A percentile compares a stretch with the other conserved stretches of the same genome.
phyloP scores from a whole-genome alignment of 2,329 filamentous ascomycete genomes.

The Endothia cerciana region DNA sequence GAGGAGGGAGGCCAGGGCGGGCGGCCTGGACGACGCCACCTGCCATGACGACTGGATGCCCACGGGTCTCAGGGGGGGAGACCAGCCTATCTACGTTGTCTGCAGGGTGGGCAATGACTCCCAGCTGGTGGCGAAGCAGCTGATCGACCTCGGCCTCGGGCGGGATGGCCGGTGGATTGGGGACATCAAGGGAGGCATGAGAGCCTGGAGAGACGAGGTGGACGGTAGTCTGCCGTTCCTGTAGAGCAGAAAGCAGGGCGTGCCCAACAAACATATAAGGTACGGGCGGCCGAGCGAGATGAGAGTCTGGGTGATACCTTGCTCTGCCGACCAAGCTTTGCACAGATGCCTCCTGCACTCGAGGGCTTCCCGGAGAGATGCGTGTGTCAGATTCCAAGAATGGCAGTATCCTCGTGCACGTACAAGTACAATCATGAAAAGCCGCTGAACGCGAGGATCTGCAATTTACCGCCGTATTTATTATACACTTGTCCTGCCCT shows the following conservation, averaged over 20 bases:
- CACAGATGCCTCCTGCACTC: neutral
- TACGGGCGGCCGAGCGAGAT: neutral
- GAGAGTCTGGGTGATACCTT: neutral
- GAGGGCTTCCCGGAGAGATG: constrained; percentile 7
- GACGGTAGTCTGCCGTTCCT: constrained; percentile 62
- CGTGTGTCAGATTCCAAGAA: constrained; percentile 21
- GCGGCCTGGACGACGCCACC: neutral
- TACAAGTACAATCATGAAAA: constrained; percentile 33
- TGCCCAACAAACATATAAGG: neutral
- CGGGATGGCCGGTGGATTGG: constrained; percentile 62
- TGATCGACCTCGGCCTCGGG: constrained; percentile 65
- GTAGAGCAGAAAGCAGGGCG: constrained; percentile 35
- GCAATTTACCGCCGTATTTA: constrained; percentile 11
- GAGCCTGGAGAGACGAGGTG: constrained; percentile 71
- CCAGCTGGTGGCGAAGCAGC: constrained; percentile 67
- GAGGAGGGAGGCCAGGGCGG: constrained; percentile 29
- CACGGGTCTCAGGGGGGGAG: constrained; percentile 37
- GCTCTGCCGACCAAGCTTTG: constrained; percentile 5
- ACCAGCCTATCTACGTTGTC: constrained; percentile 69
- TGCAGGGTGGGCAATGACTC: constrained; percentile 81
- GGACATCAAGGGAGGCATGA: constrained; percentile 73
- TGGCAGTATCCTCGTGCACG: constrained; percentile 12
- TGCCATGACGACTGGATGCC: constrained; percentile 23
- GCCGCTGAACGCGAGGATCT: constrained; percentile 35
- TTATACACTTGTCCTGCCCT: constrained; percentile 18